Evolutionary conservation across 2,329 filamentous ascomycete species (phyloP).

Genomic region (Colletotrichum sansevieriae): DNA sequence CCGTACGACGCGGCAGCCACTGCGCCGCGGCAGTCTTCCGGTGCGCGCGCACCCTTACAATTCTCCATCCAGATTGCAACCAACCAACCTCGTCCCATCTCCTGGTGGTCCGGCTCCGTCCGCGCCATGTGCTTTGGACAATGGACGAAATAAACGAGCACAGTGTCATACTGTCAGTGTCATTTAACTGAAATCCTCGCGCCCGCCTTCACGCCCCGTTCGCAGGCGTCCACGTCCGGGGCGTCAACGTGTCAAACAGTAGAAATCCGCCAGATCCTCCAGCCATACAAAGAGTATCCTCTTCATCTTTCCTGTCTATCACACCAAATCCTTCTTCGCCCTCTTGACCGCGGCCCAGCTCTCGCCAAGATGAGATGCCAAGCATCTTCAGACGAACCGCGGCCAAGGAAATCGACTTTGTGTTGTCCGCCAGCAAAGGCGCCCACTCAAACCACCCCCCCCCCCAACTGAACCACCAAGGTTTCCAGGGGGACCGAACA

Average conservation of each 20-base stretch:
- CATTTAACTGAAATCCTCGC: neutral
- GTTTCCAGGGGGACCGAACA: neutral
- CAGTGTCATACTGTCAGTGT: constrained; percentile 19
- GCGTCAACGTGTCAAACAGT: constrained; percentile 9
- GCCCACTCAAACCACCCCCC: neutral
- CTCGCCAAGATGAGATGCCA: constrained; percentile 6
- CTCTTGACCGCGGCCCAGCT: neutral
- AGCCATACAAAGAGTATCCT: neutral
- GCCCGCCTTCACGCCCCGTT: neutral
- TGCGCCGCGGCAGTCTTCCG: neutral
- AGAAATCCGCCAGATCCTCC: neutral
- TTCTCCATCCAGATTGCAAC: constrained; percentile 6
- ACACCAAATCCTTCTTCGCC: neutral
- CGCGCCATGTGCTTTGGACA: constrained; percentile 14
- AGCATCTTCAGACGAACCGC: constrained; percentile 25
- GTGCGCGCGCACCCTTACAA: no score
- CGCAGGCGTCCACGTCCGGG: neutral
- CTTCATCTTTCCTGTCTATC: neutral
- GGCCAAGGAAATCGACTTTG: constrained; percentile 15
- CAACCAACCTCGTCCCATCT: neutral
- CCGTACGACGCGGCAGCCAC: constrained; percentile 8
- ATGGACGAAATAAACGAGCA: constrained; percentile 15
- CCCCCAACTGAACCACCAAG: constrained; percentile 24
- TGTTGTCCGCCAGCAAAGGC: constrained; percentile 6
- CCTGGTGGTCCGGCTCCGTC: constrained; percentile 8